A percentile compares a stretch with the other conserved stretches of the same genome.
Evolutionary conservation across 352 stramenopile genomes (phyloP).

Genomic region (Globisporangium splendens): DNA sequence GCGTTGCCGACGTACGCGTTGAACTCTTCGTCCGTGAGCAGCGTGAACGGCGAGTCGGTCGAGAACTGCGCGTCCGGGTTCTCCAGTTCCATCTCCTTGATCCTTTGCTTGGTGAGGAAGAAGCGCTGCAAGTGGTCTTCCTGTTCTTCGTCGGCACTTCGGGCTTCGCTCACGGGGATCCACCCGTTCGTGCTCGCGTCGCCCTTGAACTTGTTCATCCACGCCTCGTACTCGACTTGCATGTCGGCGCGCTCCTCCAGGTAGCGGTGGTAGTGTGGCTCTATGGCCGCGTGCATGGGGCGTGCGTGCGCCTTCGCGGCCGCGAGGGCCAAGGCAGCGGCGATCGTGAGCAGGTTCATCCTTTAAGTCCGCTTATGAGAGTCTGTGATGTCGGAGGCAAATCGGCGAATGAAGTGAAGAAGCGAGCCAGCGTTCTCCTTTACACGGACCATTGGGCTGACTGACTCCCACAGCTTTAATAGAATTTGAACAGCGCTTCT

Average conservation of each 20-base stretch:
- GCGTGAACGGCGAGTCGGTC: slow-evolving; percentile 26
- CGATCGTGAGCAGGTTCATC: slow-evolving; percentile 7
- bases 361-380: background rate
- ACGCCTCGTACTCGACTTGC: slow-evolving; percentile 35
- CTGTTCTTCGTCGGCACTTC: slow-evolving; percentile 25
- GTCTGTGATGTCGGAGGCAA: background rate
- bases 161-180: slow-evolving; percentile 13
- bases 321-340: slow-evolving; percentile 15
- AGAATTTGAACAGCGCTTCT: background rate
- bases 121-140: slow-evolving; percentile 25
- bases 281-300: slow-evolving; percentile 22
- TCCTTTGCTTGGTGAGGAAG: slow-evolving; percentile 18
- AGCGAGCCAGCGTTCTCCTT: background rate
- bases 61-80: slow-evolving; percentile 26
- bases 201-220: slow-evolving; percentile 38
- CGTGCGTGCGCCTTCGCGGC: slow-evolving; percentile 15
- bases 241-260: slow-evolving; percentile 43
- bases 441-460: background rate
- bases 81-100: slow-evolving; percentile 8
- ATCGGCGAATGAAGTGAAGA: slow-evolving; percentile 2
- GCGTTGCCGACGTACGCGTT: slow-evolving; percentile 17
- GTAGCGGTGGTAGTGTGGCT: slow-evolving; percentile 40
- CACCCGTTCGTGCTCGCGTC: slow-evolving; percentile 20
- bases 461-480: background rate
- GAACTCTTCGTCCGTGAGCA: slow-evolving; percentile 31